Evolutionary conservation across 2,329 filamentous ascomycete genomes (phyloP).

Genomic region (Aureobasidium mangrovei): DNA sequence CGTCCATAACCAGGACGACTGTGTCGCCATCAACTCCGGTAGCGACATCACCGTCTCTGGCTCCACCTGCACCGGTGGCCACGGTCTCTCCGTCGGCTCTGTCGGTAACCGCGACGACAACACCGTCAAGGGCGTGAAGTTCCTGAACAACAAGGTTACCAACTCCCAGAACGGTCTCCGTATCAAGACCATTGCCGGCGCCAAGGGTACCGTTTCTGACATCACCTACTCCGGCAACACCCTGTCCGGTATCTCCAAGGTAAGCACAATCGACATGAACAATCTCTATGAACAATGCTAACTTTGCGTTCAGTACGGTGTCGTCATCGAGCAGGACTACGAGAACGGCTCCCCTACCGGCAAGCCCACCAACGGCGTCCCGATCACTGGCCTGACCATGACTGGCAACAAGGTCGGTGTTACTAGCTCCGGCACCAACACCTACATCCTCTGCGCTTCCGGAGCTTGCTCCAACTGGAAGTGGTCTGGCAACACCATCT

Average conservation of each 20-base stretch:
- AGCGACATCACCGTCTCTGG: slow-evolving; percentile 36
- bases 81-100: slow-evolving; percentile 48
- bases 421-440: slow-evolving; percentile 27
- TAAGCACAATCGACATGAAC: neutral
- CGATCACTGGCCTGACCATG: slow-evolving; percentile 44
- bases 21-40: slow-evolving; percentile 27
- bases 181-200: slow-evolving; percentile 46
- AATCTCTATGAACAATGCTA: neutral
- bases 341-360: slow-evolving; percentile 41
- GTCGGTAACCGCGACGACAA: slow-evolving; percentile 47
- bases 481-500: slow-evolving; percentile 42
- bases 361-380: slow-evolving; percentile 41
- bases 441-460: slow-evolving; percentile 48
- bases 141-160: slow-evolving; percentile 39
- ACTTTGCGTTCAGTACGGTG: slow-evolving; percentile 44
- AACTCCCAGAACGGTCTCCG: slow-evolving; percentile 43
- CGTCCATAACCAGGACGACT: slow-evolving; percentile 26
- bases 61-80: slow-evolving; percentile 38
- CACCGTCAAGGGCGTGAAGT: slow-evolving; percentile 39
- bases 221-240: slow-evolving; percentile 47
- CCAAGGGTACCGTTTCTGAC: slow-evolving; percentile 43
- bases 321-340: slow-evolving; percentile 53
- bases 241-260: neutral
- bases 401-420: slow-evolving; percentile 39
- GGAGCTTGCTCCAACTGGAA: slow-evolving; percentile 46